Evolutionary conservation across 805 yeast species (phyloP).

Genomic region (Priceomyces melissophilus): DNA sequence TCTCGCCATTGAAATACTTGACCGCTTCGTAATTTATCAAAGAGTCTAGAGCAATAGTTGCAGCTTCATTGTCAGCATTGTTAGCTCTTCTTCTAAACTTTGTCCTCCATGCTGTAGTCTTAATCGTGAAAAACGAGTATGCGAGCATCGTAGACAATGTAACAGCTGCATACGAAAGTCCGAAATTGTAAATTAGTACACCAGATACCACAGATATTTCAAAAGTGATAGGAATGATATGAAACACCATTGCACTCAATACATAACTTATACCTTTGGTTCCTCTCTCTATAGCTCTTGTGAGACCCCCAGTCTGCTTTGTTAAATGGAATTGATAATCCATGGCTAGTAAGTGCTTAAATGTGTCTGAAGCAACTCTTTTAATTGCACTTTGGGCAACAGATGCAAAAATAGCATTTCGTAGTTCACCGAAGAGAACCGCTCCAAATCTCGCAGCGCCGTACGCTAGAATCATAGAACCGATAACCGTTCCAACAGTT

Average conservation of each 20-base stretch:
- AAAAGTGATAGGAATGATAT: conserved; percentile 86
- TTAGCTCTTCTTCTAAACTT: conserved; percentile 83
- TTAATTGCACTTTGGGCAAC: conserved; percentile 95
- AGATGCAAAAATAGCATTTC: conserved; percentile 93
- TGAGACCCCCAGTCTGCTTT: conserved; percentile 92
- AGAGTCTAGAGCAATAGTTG: conserved; percentile 90
- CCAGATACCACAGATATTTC: conserved; percentile 94
- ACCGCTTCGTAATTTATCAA: conserved; percentile 92
- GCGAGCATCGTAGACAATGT: conserved; percentile 86
- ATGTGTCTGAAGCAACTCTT: conserved; percentile 84
- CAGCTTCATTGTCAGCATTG: conserved; percentile 93
- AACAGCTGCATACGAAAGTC: conserved; percentile 82
- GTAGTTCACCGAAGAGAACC: conserved; percentile 86
- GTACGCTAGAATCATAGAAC: conserved; percentile 71
- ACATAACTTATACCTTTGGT: conserved; percentile 96
- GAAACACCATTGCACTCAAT: conserved; percentile 94
- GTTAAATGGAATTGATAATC: conserved; percentile 88
- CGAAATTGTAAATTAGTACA: conserved; percentile 88
- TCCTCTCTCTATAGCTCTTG: conserved; percentile 96
- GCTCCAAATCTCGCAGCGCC: conserved; percentile 95
- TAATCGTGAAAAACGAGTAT: conserved; percentile 81
- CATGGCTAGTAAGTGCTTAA: conserved; percentile 73
- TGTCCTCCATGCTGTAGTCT: conserved; percentile 96
- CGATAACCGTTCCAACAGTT: conserved; percentile 62
- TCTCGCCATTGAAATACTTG: conserved; percentile 90